phyloP scores from a whole-genome alignment of 2,329 filamentous ascomycete species.

The Ophiocordyceps robertsii region DNA sequence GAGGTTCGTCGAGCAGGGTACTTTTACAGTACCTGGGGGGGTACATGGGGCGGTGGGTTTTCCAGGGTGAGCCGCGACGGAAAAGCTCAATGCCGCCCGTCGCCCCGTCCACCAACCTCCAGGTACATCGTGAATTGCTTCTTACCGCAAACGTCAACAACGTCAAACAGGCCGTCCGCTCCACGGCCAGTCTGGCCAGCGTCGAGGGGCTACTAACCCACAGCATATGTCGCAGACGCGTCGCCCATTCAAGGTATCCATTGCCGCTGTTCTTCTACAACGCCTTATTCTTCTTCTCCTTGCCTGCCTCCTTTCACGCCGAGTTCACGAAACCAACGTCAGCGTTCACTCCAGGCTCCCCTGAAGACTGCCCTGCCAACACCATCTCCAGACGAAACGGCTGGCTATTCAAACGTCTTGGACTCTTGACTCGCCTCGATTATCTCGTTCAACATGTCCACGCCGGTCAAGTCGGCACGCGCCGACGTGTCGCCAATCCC shows the following conservation, averaged over 20 bases:
- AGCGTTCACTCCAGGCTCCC: not conserved
- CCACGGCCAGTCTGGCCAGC: slow-evolving; percentile 17
- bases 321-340: not conserved
- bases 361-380: no score
- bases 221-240: slow-evolving; percentile 4
- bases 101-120: not conserved
- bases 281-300: not conserved
- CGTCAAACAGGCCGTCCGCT: slow-evolving; percentile 9
- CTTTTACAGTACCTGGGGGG: not conserved
- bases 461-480: slow-evolving; percentile 21
- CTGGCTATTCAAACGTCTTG: not conserved
- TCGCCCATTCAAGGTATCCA: not conserved
- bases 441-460: slow-evolving; percentile 12
- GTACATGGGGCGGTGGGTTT: not conserved
- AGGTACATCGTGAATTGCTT: slow-evolving; percentile 1
- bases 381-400: no score
- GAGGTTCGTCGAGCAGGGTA: not conserved
- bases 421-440: not conserved
- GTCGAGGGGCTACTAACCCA: slow-evolving; percentile 16
- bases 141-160: slow-evolving; percentile 18
- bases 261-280: no score
- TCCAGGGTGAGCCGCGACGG: not conserved
- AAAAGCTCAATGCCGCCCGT: not conserved
- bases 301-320: not conserved
- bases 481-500: slow-evolving; percentile 24